Conservation (phyloP, 2,329 filamentous ascomycete species). For the Diaporthe sp. region DNA sequence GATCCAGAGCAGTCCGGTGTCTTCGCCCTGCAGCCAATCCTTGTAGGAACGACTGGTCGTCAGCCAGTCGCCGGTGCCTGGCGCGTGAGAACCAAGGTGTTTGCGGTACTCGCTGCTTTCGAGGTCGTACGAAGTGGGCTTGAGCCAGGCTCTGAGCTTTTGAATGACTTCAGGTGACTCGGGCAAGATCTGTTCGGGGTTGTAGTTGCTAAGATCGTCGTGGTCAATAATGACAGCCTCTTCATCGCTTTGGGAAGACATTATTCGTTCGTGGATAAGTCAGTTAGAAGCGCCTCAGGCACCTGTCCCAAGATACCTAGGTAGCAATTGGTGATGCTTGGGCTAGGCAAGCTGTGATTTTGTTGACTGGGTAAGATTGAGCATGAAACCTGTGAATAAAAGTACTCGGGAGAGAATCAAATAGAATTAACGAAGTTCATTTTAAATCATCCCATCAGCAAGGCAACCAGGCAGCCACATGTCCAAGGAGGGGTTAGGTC, state of each 20-base stretch:
- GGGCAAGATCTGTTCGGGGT: not conserved
- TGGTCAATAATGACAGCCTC: not conserved
- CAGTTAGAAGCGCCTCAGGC: not conserved
- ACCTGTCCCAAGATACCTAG: not conserved
- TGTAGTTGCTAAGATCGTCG: not conserved
- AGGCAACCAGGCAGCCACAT: not conserved
- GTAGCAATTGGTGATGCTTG: not conserved
- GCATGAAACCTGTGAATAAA: not conserved
- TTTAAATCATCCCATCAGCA: not conserved
- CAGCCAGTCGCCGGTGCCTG: not conserved
- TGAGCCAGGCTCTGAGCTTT: not conserved
- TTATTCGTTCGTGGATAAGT: not conserved
- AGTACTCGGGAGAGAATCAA: not conserved
- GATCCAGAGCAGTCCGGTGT: not conserved
- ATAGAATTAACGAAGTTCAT: not conserved
- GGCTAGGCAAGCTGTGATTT: not conserved
- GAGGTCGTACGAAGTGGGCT: not conserved
- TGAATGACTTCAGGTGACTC: not conserved
- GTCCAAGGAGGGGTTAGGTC: not conserved
- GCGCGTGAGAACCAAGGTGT: not conserved
- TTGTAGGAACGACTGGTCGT: not conserved
- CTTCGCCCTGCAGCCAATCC: not conserved
- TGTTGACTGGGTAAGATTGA: not conserved
- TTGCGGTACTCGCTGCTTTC: constrained; percentile 3
- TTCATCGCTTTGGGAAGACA: not conserved